Conservation (phyloP, 2,329 filamentous ascomycete genomes). For the Hypoxylon sp. region DNA sequence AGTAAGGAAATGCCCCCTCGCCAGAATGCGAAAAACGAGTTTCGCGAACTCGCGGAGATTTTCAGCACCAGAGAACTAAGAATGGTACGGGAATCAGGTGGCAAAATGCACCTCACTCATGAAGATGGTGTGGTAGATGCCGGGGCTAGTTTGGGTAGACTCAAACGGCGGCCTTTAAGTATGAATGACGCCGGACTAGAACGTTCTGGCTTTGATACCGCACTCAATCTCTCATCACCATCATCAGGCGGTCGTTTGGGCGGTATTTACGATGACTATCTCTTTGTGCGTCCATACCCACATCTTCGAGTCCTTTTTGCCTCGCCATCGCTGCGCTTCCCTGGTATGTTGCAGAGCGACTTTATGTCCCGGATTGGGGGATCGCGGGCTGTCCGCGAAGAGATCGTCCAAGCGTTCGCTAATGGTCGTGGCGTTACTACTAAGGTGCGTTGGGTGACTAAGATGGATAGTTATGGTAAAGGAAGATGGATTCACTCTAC, state of each 20-base stretch:
- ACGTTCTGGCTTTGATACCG: conserved; percentile 31
- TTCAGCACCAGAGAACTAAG: conserved; percentile 77
- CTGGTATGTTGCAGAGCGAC: conserved; percentile 75
- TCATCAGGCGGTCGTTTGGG: conserved; percentile 54
- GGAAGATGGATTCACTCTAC: conserved; percentile 84
- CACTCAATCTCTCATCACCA: conserved; percentile 27
- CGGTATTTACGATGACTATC: conserved; percentile 70
- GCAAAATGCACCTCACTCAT: conserved; percentile 69
- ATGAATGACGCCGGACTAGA: conserved; percentile 55
- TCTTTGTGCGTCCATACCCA: conserved; percentile 76
- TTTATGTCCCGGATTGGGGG: conserved; percentile 70
- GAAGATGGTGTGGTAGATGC: conserved; percentile 62
- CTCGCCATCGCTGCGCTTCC: conserved; percentile 75
- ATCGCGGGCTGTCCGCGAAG: conserved; percentile 62
- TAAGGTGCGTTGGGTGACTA: conserved; percentile 78
- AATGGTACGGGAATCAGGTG: conserved; percentile 73
- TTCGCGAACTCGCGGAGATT: conserved; percentile 77
- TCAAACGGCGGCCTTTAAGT: conserved; percentile 60
- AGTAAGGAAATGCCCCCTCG: not conserved
- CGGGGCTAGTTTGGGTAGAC: conserved; percentile 54
- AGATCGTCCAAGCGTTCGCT: conserved; percentile 71
- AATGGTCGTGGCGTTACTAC: conserved; percentile 80
- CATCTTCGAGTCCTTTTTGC: conserved; percentile 78
- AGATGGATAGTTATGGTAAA: conserved; percentile 68
- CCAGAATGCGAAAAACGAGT: conserved; percentile 66